phyloP scores from a whole-genome alignment of 495 filamentous ascomycete species.

The Penicillium waksmanii region DNA sequence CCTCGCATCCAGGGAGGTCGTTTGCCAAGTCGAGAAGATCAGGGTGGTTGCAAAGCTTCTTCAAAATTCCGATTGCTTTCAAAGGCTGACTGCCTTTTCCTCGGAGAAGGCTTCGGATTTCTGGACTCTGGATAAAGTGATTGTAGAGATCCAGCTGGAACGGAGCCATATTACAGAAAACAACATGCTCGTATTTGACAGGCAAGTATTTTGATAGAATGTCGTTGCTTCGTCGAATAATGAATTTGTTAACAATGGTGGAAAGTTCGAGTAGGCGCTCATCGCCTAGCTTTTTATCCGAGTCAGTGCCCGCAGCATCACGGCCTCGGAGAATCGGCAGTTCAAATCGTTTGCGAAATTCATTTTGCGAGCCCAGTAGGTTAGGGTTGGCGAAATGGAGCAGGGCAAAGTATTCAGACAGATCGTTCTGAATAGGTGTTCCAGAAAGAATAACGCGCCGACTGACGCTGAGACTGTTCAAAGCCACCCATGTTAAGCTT shows the following conservation, averaged over 20 bases:
- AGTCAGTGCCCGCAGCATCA: constrained; percentile 86
- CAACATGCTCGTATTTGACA: constrained; percentile 98
- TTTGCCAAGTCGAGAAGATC: constrained; percentile 84
- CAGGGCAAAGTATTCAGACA: constrained; percentile 95
- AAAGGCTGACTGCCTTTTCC: constrained; percentile 96
- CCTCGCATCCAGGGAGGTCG: constrained; percentile 87
- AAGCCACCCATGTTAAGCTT: constrained; percentile 86
- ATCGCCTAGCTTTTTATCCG: constrained; percentile 81
- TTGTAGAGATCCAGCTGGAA: constrained; percentile 96
- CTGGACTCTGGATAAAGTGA: constrained; percentile 93
- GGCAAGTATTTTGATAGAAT: constrained; percentile 97
- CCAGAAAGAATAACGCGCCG: constrained; percentile 94
- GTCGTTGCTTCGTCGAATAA: constrained; percentile 97
- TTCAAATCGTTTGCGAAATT: constrained; percentile 96
- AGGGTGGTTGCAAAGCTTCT: constrained; percentile 98
- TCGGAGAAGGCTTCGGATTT: constrained; percentile 87
- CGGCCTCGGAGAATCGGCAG: constrained; percentile 90
- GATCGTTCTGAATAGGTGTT: constrained; percentile 96
- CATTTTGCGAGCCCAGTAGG: constrained; percentile 81
- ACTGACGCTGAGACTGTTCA: constrained; percentile 88
- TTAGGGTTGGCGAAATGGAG: constrained; percentile 97
- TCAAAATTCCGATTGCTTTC: constrained; percentile 93
- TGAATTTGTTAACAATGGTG: constrained; percentile 92
- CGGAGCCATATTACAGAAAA: constrained; percentile 95
- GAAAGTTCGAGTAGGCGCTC: constrained; percentile 82